Base-by-base conservation (phyloP, 2,329 filamentous ascomycete genomes). In the Fusarium mangiferae region DNA sequence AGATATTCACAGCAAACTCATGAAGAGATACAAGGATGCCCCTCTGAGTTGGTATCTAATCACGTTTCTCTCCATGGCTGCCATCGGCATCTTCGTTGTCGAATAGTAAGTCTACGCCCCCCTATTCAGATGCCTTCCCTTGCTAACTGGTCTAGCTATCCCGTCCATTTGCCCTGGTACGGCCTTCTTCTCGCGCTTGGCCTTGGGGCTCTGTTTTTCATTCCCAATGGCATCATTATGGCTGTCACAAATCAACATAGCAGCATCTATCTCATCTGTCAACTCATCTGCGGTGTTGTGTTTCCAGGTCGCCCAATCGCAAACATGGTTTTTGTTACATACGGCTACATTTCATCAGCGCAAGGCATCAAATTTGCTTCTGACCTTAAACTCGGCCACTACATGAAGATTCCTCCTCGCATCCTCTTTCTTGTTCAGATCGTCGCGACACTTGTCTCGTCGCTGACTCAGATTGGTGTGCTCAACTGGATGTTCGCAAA, bases 251-350 rank as follows among this genome's bases (percentile, higher is more conserved):
- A 96, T 81, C 94, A 96, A 80, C 93, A 96, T 81, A 94, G 91
- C 82, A 94, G 92, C 81, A 94, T 96, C 74, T 96, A 96, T 80
- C 88, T 96, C 41, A 93, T 96, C 77, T 96, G 94, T 81, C 94
- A 96, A 82, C 88, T 97, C 65, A 91, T 96, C 73, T 96, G 93
- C 72, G 94, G 94, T 61, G 91, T 89, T 57, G 87, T 94, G 22
- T 97, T 97, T 80, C 94, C 94, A 2, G 94, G 94, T 35, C 91
- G 93, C 3, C 94, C 94, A 3, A 93, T 97, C 17, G 94, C 94
- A 57, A 96, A 97, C 82, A 97, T 97, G 94, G 93, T 97, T 41
- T 97, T 97, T 78, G 94, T 96, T 54, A 96, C 94, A 0, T 97
- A 96, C 80, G 94, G 94, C 70, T 97, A 96, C 82, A 96, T 96